Evolutionary conservation across 495 filamentous ascomycete genomes (phyloP).

Genomic region (Aspergillus nanangensis): DNA sequence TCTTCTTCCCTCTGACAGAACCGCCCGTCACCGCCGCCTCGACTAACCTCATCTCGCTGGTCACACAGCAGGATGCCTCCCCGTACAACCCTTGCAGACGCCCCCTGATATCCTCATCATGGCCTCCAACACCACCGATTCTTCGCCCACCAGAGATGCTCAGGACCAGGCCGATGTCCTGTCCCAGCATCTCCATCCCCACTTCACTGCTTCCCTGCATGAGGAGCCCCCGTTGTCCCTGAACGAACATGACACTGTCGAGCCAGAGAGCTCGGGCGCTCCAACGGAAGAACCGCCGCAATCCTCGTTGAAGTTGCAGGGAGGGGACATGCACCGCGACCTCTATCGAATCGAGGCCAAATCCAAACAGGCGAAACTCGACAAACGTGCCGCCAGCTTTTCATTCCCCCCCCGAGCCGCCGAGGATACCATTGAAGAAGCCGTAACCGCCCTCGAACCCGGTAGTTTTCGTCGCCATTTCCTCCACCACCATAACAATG

Average conservation of each 20-base stretch:
- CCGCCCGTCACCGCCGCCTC: too few species aligned
- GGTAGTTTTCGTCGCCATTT: slow-evolving; percentile 60
- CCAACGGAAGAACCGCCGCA: slow-evolving; percentile 25
- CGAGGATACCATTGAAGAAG: slow-evolving; percentile 45
- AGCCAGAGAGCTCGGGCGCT: not conserved
- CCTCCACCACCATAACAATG: slow-evolving; percentile 47
- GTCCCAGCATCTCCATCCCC: slow-evolving; percentile 34
- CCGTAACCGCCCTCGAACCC: slow-evolving; percentile 38
- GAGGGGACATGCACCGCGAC: slow-evolving; percentile 64
- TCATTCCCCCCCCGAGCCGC: slow-evolving; percentile 26
- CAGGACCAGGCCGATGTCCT: slow-evolving; percentile 26
- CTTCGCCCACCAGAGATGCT: not conserved
- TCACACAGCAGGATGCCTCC: too few species aligned
- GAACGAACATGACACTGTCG: not conserved
- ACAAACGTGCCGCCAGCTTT: slow-evolving; percentile 56
- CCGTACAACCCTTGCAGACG: too few species aligned
- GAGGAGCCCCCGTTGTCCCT: not conserved
- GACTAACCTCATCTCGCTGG: too few species aligned
- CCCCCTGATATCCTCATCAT: not conserved
- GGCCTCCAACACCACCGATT: not conserved
- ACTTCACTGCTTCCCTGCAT: slow-evolving; percentile 27
- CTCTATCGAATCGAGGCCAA: slow-evolving; percentile 60
- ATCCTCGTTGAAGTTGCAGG: slow-evolving; percentile 59
- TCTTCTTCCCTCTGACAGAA: too few species aligned
- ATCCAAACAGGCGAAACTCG: slow-evolving; percentile 29